phyloP scores from a whole-genome alignment of 139 green algal species.

The Chlamydomonas schloesseri region DNA sequence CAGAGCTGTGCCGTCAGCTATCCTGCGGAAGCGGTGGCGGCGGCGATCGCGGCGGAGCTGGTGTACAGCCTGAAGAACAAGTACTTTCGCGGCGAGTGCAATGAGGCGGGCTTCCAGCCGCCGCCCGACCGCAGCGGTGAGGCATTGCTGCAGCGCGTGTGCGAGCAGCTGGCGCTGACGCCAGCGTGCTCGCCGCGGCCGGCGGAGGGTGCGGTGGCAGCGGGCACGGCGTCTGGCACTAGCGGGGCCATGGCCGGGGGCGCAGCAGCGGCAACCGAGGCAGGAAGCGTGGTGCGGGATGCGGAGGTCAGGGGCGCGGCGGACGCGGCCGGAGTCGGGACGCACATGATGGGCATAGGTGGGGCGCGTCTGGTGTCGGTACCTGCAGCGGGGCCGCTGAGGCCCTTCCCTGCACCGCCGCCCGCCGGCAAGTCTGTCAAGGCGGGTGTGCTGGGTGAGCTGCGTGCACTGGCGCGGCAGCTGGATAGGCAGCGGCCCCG shows the following conservation, averaged over 20 bases:
- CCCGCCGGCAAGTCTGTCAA: not conserved
- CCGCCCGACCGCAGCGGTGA: not conserved
- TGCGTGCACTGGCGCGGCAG: not conserved
- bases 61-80: slow-evolving; percentile 12
- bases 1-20: not conserved
- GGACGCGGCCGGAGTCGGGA: too few species aligned
- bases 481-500: not conserved
- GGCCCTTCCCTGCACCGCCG: not conserved
- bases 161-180: too few species aligned
- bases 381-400: too few species aligned
- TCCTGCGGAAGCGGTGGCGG: not conserved
- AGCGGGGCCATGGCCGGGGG: too few species aligned
- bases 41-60: not conserved
- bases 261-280: too few species aligned
- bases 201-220: too few species aligned
- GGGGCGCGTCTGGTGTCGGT: too few species aligned
- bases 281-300: not conserved
- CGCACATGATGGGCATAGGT: too few species aligned
- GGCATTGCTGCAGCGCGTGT: not conserved
- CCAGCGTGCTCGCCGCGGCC: too few species aligned
- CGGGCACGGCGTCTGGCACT: too few species aligned
- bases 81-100: not conserved
- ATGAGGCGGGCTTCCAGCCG: not conserved
- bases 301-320: too few species aligned
- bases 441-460: not conserved